Percentiles rank a stretch among this genome's conserved stretches.
These are phyloP conservation scores for Petunia axillaris DNA, from an alignment of 257 asterid genomes.

Conservation along the genomic window DNA sequence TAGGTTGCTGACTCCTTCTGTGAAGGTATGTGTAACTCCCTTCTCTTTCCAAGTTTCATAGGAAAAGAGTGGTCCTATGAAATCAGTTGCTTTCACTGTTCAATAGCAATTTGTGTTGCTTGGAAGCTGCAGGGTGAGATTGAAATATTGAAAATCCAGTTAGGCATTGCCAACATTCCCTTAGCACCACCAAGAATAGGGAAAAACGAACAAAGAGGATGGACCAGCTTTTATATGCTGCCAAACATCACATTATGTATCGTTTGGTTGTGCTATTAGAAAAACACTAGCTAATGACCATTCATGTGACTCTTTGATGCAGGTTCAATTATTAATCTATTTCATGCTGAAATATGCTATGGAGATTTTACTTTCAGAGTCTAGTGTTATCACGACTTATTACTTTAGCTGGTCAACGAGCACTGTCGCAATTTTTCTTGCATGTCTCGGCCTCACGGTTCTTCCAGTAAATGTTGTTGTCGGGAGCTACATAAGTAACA, in stretches of 20 bases:
- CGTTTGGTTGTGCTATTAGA: not conserved
- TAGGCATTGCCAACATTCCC: not conserved
- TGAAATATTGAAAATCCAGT: not conserved
- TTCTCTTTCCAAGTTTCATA: conserved; percentile 13
- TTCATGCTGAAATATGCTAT: conserved; percentile 97
- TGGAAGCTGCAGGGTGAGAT: not conserved
- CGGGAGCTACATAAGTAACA: conserved; percentile 92
- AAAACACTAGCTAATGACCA: not conserved
- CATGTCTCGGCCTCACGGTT: conserved; percentile 92
- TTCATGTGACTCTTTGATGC: conserved; percentile 32
- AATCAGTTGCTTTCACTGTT: not conserved
- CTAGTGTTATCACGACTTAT: conserved; percentile 86
- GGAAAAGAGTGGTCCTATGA: not conserved
- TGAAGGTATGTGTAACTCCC: conserved; percentile 58
- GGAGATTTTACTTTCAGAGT: conserved; percentile 94
- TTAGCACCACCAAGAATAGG: not conserved
- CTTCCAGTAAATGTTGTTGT: conserved; percentile 84
- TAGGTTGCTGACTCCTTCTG: conserved; percentile 92
- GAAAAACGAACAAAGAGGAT: not conserved
- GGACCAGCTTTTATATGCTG: not conserved
- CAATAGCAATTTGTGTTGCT: not conserved
- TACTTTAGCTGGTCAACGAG: conserved; percentile 91
- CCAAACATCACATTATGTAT: not conserved
- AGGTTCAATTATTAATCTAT: conserved; percentile 95
- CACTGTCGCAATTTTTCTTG: conserved; percentile 81